phyloP scores from a whole-genome alignment of 192 early-diverging fungal genomes.

The Coemansia sp. region DNA sequence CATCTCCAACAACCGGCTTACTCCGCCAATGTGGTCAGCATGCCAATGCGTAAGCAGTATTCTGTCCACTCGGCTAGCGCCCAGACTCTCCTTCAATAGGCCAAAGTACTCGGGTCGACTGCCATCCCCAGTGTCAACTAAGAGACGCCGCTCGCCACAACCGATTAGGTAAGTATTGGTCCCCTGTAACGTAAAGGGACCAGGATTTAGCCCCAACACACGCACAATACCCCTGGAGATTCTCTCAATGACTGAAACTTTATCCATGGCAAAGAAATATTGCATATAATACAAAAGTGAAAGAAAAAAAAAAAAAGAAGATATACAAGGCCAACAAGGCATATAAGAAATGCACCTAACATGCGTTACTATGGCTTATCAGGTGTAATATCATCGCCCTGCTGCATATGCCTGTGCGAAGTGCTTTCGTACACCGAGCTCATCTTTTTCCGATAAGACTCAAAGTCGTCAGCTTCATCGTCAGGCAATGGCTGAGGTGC shows the following conservation, averaged over 20 bases:
- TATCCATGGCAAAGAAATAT: slow-evolving; percentile 41
- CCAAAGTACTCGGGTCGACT: slow-evolving; percentile 60
- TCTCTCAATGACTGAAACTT: slow-evolving; percentile 47
- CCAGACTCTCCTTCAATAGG: slow-evolving; percentile 56
- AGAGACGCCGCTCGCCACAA: slow-evolving; percentile 62
- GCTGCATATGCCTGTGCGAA: neutral
- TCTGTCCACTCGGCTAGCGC: slow-evolving; percentile 53
- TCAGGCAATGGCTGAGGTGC: neutral
- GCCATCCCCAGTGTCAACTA: slow-evolving; percentile 83
- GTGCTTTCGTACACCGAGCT: slow-evolving; percentile 26
- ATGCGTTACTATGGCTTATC: neutral
- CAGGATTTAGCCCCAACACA: slow-evolving; percentile 76
- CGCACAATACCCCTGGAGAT: slow-evolving; percentile 63
- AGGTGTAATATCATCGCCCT: neutral
- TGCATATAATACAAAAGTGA: neutral
- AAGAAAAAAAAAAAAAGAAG: neutral
- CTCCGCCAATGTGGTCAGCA: slow-evolving; percentile 75
- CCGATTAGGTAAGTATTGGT: slow-evolving; percentile 90
- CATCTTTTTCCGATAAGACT: slow-evolving; percentile 35
- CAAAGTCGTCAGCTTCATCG: slow-evolving; percentile 17
- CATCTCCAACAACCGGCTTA: slow-evolving; percentile 23
- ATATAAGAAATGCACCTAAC: neutral
- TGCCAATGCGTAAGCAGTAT: slow-evolving; percentile 83
- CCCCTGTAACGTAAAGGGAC: slow-evolving; percentile 78
- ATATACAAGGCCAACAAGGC: neutral